Evolutionary conservation across 2,329 filamentous ascomycete genomes (phyloP), one percentile per base, ranked within the genome.

Genomic region (Sporothrix brasiliensis): DNA sequence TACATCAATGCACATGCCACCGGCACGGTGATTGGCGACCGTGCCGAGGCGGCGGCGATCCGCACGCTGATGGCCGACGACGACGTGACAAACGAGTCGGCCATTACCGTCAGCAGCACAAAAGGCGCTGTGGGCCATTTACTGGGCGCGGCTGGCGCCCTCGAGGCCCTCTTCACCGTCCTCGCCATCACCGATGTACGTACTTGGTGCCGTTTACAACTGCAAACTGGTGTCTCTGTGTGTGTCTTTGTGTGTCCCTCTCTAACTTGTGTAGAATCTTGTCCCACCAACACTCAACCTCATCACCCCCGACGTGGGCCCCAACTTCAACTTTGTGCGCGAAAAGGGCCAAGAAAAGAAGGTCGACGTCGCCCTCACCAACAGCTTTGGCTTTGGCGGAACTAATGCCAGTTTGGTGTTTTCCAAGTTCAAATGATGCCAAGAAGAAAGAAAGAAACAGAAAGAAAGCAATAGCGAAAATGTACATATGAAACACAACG

Each of bases 1-100:
- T 99, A 99, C 78, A 87, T 99, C 77, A 99, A 98, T 77, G 95
- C 95, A 1, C 95, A 99, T 78, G 95, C 94, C 0, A 99, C 95
- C 1, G 92, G 92, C 27, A 99, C 94, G 0, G 79, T 85, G 7
- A 85, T 98, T 2, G 95, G 95, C 0, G 95, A 99, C 80, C 86
- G 87, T 27, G 94, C 95, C 1, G 95, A 99, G 81, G 94, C 94
- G 67, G 82, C 84, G 9, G 95, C 95, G 0, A 94, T 98, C 75
- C 90, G 89, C 72, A 81, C 87, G 0, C 80, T 99, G 52, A 89
- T 98, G 81, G 82, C 93, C 11, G 92, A 91, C 0, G 86, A 89
- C 27, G 86, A 92, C 0, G 85, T 89, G 69, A 75, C 80, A 0
- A 82, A 81, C 1, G 86, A 91, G 53, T 81, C 82, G 2, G 81